Evolutionary conservation across 179 eudicot genomes (phyloP).

Genomic region (Corrigiola litoralis): DNA sequence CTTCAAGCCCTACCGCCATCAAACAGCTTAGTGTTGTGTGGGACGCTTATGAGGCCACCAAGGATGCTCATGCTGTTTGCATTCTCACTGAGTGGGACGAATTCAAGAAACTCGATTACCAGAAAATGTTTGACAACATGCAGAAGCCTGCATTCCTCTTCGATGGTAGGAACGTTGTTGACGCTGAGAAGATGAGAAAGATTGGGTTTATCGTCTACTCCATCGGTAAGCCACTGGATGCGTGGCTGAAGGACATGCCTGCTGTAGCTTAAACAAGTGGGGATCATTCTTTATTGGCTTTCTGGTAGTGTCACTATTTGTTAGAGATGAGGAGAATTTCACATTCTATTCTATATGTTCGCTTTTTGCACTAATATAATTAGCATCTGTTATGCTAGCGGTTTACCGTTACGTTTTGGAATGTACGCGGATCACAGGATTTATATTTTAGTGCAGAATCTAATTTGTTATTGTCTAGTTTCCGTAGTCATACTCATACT

Average conservation of each 20-base stretch:
- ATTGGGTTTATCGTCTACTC: slow-evolving; percentile 53
- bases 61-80: slow-evolving; percentile 45
- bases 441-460: slow-evolving; percentile 24
- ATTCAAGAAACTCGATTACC: slow-evolving; percentile 37
- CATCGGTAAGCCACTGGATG: slow-evolving; percentile 48
- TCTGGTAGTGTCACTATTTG: background rate
- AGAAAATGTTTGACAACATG: slow-evolving; percentile 41
- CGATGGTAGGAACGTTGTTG: slow-evolving; percentile 45
- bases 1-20: slow-evolving; percentile 34
- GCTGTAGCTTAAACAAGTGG: slow-evolving; percentile 30
- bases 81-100: slow-evolving; percentile 51
- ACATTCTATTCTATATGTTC: slow-evolving; percentile 12
- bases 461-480: slow-evolving; percentile 7
- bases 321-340: slow-evolving; percentile 12
- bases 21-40: slow-evolving; percentile 34
- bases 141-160: slow-evolving; percentile 47
- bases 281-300: slow-evolving; percentile 11
- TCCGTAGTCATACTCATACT: background rate
- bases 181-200: slow-evolving; percentile 35
- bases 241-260: slow-evolving; percentile 49
- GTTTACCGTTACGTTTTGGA: slow-evolving; percentile 5
- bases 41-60: slow-evolving; percentile 45
- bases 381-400: slow-evolving; percentile 16
- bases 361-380: background rate
- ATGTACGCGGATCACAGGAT: slow-evolving; percentile 18